Conservation (phyloP, 2,329 filamentous ascomycete genomes). For the Neurospora sp. region DNA sequence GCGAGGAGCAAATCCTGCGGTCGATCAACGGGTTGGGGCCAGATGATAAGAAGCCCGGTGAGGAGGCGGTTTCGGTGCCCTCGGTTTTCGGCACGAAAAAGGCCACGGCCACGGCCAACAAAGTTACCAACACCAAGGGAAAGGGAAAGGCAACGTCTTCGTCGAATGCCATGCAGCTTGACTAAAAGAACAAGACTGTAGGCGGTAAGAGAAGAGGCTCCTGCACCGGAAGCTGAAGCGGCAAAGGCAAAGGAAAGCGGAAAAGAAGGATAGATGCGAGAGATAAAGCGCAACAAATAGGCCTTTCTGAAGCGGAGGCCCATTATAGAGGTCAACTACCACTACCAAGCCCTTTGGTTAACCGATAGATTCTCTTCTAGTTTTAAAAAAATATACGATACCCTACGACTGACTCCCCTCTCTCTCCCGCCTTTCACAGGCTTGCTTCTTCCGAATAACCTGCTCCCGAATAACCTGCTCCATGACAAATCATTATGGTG, state of each 20-base stretch:
- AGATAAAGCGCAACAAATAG: background rate
- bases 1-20: constrained; percentile 33
- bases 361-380: background rate
- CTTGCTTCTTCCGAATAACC: background rate
- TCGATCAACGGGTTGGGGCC: constrained; percentile 33
- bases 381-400: background rate
- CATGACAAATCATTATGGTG: background rate
- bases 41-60: constrained; percentile 19
- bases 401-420: background rate
- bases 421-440: background rate
- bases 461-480: background rate
- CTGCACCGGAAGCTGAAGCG: background rate
- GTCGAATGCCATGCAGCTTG: constrained; percentile 14
- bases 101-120: background rate
- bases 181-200: constrained; percentile 4
- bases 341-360: background rate
- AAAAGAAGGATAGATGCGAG: background rate
- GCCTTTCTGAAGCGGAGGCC: background rate
- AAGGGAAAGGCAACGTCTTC: constrained; percentile 9
- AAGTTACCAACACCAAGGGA: constrained; percentile 3
- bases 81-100: background rate
- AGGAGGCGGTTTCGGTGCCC: constrained; percentile 9
- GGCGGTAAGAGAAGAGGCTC: background rate
- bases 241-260: background rate
- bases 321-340: background rate